Evolutionary conservation across 495 filamentous ascomycete genomes (phyloP).

Genomic region (Tuber melanosporum): DNA sequence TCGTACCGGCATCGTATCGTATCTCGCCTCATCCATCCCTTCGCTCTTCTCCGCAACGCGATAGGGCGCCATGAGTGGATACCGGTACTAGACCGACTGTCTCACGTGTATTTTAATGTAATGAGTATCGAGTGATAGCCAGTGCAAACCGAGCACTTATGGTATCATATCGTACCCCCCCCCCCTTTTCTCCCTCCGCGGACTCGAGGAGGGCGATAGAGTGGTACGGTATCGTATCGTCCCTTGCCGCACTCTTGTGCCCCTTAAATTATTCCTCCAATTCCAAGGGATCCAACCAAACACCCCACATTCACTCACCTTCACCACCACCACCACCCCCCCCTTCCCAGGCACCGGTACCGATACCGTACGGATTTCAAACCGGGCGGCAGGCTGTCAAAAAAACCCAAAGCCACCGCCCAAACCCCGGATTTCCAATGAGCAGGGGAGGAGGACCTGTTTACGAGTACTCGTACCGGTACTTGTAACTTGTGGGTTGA

Average conservation of each 20-base stretch:
- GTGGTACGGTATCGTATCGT: neutral
- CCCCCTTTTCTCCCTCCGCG: neutral
- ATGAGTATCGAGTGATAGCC: neutral
- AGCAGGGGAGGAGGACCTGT: neutral
- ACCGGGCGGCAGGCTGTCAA: neutral
- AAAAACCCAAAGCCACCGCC: neutral
- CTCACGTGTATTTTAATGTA: neutral
- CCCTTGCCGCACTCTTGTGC: neutral
- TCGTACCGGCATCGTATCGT: neutral
- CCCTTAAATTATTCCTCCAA: neutral
- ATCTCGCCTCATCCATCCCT: neutral
- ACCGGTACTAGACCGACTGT: neutral
- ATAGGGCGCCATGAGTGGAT: neutral
- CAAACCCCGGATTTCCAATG: neutral
- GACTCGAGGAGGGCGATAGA: neutral
- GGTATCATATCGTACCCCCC: too few relatives aligned
- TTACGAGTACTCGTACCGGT: too few relatives aligned
- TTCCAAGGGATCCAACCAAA: neutral
- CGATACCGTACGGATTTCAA: slow-evolving; percentile 2
- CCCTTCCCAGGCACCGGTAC: neutral
- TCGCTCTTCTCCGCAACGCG: neutral
- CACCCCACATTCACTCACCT: neutral
- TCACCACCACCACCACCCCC: neutral
- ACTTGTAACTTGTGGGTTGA: neutral
- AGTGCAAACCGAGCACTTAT: neutral